Evolutionary conservation across 2,329 filamentous ascomycete genomes (phyloP).

Genomic region (Penicillium capsulatum): DNA sequence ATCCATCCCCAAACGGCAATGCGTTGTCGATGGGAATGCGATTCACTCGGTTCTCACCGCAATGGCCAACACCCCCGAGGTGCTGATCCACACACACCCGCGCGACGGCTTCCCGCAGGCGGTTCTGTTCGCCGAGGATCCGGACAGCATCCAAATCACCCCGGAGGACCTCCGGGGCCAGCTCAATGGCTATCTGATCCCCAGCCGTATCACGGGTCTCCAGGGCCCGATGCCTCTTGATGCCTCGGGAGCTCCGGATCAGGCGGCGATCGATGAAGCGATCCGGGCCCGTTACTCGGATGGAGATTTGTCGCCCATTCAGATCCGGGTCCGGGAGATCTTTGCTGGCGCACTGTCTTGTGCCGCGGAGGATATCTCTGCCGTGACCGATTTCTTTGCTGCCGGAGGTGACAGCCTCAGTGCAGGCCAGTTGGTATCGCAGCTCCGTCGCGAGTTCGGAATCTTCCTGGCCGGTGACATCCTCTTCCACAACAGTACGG

Average conservation of each 20-base stretch:
- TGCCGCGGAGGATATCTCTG: conserved; percentile 37
- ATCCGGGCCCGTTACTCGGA: conserved; percentile 23
- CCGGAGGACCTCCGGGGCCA: conserved; percentile 15
- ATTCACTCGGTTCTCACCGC: conserved; percentile 5
- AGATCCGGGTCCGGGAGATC: conserved; percentile 42
- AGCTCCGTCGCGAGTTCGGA: conserved; percentile 49
- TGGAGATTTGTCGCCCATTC: conserved; percentile 23
- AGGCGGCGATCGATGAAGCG: conserved; percentile 33
- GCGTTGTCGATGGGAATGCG: conserved; percentile 29
- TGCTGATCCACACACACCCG: conserved; percentile 16
- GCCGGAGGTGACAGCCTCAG: conserved; percentile 54
- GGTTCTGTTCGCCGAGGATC: conserved; percentile 12
- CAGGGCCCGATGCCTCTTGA: conserved; percentile 35
- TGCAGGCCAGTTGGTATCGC: conserved; percentile 51
- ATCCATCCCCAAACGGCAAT: conserved; percentile 37
- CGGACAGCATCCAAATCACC: conserved; percentile 3
- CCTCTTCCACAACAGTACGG: conserved; percentile 50
- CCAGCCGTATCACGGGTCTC: conserved; percentile 36
- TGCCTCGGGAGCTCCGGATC: conserved; percentile 32
- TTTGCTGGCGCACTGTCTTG: conserved; percentile 48
- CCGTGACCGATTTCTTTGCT: conserved; percentile 49
- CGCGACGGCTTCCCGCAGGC: conserved; percentile 18
- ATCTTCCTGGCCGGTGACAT: conserved; percentile 50
- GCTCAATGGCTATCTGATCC: conserved; percentile 38
- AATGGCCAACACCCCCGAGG: conserved; percentile 6